These are phyloP conservation scores for Metarhizium brunneum DNA, from an alignment of 2,329 filamentous ascomycete species.

Conservation along the genomic window DNA sequence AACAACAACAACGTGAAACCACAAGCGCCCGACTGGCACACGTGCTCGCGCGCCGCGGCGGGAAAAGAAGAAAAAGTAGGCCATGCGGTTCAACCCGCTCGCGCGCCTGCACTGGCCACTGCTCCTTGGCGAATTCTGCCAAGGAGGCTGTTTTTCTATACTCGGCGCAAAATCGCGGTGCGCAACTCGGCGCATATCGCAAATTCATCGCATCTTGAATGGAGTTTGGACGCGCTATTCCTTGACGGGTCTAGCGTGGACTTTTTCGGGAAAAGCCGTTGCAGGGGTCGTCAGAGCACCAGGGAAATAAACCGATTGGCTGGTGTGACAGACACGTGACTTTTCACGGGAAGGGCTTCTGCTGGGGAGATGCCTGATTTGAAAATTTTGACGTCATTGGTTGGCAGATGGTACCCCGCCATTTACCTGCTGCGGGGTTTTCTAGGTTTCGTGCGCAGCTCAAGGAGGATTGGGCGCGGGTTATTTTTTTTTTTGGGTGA, in stretches of 20 bases:
- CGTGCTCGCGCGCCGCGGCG: no score
- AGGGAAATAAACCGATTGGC: conserved; percentile 8
- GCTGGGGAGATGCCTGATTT: no score
- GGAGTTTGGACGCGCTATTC: neutral
- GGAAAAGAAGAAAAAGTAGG: no score
- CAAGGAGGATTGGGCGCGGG: neutral
- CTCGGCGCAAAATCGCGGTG: no score
- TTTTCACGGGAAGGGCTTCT: neutral
- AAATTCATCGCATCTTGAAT: neutral
- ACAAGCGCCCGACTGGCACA: no score
- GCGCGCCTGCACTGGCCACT: no score
- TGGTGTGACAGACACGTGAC: conserved; percentile 1
- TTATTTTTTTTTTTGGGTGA: no score
- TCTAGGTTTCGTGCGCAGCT: neutral
- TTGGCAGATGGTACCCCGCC: neutral
- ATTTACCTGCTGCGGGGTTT: neutral
- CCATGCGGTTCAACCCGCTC: no score
- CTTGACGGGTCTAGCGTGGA: neutral
- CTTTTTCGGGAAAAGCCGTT: conserved; percentile 7
- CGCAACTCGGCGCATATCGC: neutral
- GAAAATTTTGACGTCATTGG: conserved; percentile 1
- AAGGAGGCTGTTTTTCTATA: no score
- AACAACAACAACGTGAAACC: no score
- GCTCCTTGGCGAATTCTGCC: no score
- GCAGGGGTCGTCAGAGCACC: neutral